These are phyloP conservation scores for Globisporangium emineosum DNA, from an alignment of 352 stramenopile genomes.

Conservation along the genomic window DNA sequence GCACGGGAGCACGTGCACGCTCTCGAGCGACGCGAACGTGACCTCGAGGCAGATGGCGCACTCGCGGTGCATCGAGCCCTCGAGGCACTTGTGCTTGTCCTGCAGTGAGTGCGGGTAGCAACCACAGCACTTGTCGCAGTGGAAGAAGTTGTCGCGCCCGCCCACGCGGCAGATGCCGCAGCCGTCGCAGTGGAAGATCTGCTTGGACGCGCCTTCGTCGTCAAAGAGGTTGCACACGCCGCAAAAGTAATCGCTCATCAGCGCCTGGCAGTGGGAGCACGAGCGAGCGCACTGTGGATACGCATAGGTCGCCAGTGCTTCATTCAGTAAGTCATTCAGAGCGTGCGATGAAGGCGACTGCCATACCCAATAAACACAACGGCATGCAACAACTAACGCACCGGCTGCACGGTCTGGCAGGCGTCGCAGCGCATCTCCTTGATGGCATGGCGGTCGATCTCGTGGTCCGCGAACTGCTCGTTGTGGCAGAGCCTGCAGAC, in stretches of 20 bases:
- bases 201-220: slow-evolving; percentile 49
- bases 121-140: slow-evolving; percentile 73
- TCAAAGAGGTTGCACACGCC: slow-evolving; percentile 72
- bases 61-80: slow-evolving; percentile 78
- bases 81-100: slow-evolving; percentile 75
- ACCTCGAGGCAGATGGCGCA: slow-evolving; percentile 82
- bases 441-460: slow-evolving; percentile 79
- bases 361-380: not conserved
- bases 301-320: not conserved
- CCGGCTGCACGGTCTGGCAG: slow-evolving; percentile 57
- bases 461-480: slow-evolving; percentile 45
- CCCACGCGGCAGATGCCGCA: slow-evolving; percentile 79
- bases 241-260: slow-evolving; percentile 69
- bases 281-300: slow-evolving; percentile 43
- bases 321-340: no score
- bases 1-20: slow-evolving; percentile 65
- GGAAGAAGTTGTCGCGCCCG: slow-evolving; percentile 76
- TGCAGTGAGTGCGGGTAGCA: slow-evolving; percentile 73
- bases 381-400: slow-evolving; percentile 23
- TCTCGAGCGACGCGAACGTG: slow-evolving; percentile 74
- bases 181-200: slow-evolving; percentile 74
- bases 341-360: not conserved
- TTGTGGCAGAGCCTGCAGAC: slow-evolving; percentile 74
- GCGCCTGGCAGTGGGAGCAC: slow-evolving; percentile 39
- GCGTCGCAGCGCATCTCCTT: slow-evolving; percentile 59